Evolutionary conservation across 2,329 filamentous ascomycete genomes (phyloP).

Genomic region (Arthrobotrys sinensis): DNA sequence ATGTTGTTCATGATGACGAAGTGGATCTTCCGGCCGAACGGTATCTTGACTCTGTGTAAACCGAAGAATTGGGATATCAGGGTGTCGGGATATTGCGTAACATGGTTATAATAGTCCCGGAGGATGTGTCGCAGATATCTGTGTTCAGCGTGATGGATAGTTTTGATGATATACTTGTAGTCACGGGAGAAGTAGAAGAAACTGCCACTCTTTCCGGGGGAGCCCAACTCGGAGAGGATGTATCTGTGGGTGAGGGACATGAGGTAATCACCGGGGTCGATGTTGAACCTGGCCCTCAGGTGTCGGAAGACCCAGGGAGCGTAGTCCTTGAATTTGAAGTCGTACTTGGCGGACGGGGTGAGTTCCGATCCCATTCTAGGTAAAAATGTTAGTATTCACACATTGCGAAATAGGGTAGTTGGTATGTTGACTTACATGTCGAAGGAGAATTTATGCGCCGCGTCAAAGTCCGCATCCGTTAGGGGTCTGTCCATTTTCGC

Average conservation of each 20-base stretch:
- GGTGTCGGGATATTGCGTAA: slow-evolving; percentile 94
- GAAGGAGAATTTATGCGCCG: slow-evolving; percentile 98
- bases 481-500: slow-evolving; percentile 94
- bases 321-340: slow-evolving; percentile 99
- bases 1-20: slow-evolving; percentile 99
- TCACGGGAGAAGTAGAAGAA: slow-evolving; percentile 99
- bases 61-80: slow-evolving; percentile 98
- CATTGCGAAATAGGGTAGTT: too few species aligned
- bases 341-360: slow-evolving; percentile 97
- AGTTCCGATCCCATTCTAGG: slow-evolving; percentile 91
- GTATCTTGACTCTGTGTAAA: slow-evolving; percentile 96
- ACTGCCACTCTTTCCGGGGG: slow-evolving; percentile 96
- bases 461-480: slow-evolving; percentile 91
- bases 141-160: slow-evolving; percentile 95
- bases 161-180: slow-evolving; percentile 99
- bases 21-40: slow-evolving; percentile 97
- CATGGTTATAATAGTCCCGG: slow-evolving; percentile 93
- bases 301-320: slow-evolving; percentile 99
- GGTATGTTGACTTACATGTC: slow-evolving; percentile 80
- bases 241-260: slow-evolving; percentile 99
- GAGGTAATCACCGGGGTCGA: slow-evolving; percentile 97
- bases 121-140: slow-evolving; percentile 87
- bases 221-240: slow-evolving; percentile 95
- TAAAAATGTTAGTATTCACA: background rate
- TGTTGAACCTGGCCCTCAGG: slow-evolving; percentile 85